Percentiles rank a stretch among this genome's conserved stretches.
Evolutionary conservation across 768 basidiomycete genomes (phyloP).

Genomic region (Boletus rubescentipes): DNA sequence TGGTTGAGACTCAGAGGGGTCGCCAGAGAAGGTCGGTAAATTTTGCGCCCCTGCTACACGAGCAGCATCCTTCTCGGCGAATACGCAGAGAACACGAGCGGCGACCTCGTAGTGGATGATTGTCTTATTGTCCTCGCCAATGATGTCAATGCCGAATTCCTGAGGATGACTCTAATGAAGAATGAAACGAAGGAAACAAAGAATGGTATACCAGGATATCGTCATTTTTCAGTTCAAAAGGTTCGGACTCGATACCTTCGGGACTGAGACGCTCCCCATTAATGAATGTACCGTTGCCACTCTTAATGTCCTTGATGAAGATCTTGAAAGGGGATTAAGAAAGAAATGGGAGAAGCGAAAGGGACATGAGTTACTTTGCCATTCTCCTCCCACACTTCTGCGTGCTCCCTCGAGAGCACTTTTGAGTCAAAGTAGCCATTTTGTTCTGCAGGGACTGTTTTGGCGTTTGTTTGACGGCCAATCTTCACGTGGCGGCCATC

Average conservation of each 20-base stretch:
- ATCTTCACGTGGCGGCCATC: constrained; percentile 76
- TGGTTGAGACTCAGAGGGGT: constrained; percentile 41
- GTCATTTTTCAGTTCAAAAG: constrained; percentile 91
- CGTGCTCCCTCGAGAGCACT: constrained; percentile 90
- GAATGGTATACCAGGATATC: constrained; percentile 82
- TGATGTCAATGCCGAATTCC: constrained; percentile 99
- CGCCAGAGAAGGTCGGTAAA: constrained; percentile 26
- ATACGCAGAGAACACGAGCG: constrained; percentile 87
- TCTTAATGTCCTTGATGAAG: constrained; percentile 97
- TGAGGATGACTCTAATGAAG: constrained; percentile 29
- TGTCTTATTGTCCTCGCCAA: constrained; percentile 96
- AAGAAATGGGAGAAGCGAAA: not conserved
- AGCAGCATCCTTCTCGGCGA: constrained; percentile 77
- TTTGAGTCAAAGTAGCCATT: constrained; percentile 99
- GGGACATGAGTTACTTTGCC: constrained; percentile 72
- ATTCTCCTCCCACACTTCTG: constrained; percentile 95
- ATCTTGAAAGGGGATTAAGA: constrained; percentile 52
- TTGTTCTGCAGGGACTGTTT: constrained; percentile 87
- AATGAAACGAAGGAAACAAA: not conserved
- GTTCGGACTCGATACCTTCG: constrained; percentile 89
- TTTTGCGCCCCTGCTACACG: constrained; percentile 68
- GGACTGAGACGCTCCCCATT: constrained; percentile 90
- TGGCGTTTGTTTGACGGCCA: constrained; percentile 93
- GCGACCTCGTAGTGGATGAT: constrained; percentile 99
- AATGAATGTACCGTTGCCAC: constrained; percentile 97